Base-by-base conservation (phyloP, 129 eudicot species). In the Escallonia rubra region DNA sequence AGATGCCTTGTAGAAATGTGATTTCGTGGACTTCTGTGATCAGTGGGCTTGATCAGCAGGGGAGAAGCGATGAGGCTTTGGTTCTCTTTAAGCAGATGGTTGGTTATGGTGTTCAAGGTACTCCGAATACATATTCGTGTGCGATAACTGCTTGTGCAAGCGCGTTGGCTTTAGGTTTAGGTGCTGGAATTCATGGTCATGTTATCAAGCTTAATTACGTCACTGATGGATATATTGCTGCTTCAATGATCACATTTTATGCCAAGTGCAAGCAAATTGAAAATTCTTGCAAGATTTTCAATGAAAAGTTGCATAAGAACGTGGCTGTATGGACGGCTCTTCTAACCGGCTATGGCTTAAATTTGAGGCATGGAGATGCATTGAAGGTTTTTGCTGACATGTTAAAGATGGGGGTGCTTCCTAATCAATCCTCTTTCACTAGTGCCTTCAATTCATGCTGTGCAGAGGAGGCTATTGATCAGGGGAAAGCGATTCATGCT, bases 241-340 rank as follows among this genome's bases (percentile, higher is more conserved):
- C 90, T 73, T 90, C 97, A 7, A 76, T 91, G 5, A 83, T 91
- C 54, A 80, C 94, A 51, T 81, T 88, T 40, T 91, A 91, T 76
- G 95, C 96, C 12, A 83, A 83, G 66, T 88, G 94, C 78, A 81
- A 75, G 41, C 61, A 65, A 10, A 72, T 79, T 4, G 65, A 79
- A 40, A 63, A 82, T 70, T 79, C 74, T 58, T 60, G 59, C 61
- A 83, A 77, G 76, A 83, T 81, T 52, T 91, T 88, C 62, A 47
- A 59, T 12, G 90, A 88, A 68, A 91, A 73, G 41, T 62, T 59
- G 59, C 82, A 81, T 52, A 57, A 5, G 38, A 81, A 83, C 62
- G 96, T 91, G 52, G 97, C 67, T 16, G 87, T 88, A 39, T 88
- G 88, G 96, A 91, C 97, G n/a, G 83, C 97, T 62, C 76, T 91